Percentiles rank a stretch among this genome's conserved stretches.
Conservation (phyloP, 371 early-diverging fungal genomes). For the Rhizomucor miehei region DNA sequence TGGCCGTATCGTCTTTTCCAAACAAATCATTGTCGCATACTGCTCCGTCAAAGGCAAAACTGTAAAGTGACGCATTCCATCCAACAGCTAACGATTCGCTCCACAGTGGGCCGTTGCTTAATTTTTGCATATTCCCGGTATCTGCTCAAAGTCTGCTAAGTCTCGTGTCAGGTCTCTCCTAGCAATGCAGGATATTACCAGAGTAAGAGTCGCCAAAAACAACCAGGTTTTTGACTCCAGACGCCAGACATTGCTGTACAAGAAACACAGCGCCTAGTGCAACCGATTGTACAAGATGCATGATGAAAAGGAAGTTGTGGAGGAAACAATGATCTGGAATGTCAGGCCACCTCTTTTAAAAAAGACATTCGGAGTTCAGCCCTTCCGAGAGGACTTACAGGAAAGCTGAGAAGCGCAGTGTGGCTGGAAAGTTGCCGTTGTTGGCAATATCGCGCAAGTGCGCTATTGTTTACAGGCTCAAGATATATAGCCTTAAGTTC, state of each 20-base stretch:
- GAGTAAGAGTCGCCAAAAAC: constrained; percentile 53
- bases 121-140: constrained; percentile 31
- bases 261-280: no score
- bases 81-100: constrained; percentile 40
- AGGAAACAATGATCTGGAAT: no score
- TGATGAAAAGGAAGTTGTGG: no score
- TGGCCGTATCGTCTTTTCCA: constrained; percentile 5
- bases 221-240: constrained; percentile 31
- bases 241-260: neutral
- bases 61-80: constrained; percentile 40
- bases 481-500: no score
- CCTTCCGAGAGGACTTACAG: no score
- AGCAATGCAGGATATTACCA: neutral
- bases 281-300: no score
- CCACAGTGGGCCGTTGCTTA: constrained; percentile 51
- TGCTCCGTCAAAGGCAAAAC: constrained; percentile 44
- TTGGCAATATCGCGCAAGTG: no score
- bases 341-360: no score
- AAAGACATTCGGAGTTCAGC: no score
- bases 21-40: constrained; percentile 32
- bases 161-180: neutral
- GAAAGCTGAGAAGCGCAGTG: no score
- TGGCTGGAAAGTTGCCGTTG: no score
- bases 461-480: no score
- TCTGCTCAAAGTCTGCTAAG: constrained; percentile 14